phyloP scores from a whole-genome alignment of 345 rosid genomes.

The Bruguiera parviflora region DNA sequence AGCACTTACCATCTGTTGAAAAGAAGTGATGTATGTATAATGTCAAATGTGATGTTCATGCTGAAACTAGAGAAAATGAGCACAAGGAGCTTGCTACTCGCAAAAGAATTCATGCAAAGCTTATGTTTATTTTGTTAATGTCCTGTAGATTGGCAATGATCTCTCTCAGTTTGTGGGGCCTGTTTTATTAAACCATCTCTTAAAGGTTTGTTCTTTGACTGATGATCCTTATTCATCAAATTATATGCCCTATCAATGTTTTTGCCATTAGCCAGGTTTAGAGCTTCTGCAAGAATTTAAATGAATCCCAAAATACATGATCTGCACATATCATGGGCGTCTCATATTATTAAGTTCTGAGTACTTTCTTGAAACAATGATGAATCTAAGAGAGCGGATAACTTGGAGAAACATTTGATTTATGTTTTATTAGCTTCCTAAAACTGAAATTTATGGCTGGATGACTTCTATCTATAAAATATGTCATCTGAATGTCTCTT shows the following conservation, averaged over 20 bases:
- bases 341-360: no score
- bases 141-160: slow-evolving; percentile 42
- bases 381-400: no score
- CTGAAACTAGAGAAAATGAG: not conserved
- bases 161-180: slow-evolving; percentile 34
- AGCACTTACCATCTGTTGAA: no score
- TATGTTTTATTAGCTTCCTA: no score
- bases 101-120: slow-evolving; percentile 1
- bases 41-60: not conserved
- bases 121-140: slow-evolving; percentile 29
- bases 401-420: no score
- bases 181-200: slow-evolving; percentile 24
- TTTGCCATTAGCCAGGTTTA: not conserved
- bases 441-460: no score
- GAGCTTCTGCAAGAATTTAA: not conserved
- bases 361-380: no score
- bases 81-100: slow-evolving; percentile 15
- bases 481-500: no score
- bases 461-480: no score
- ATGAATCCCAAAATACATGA: no score
- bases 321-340: no score
- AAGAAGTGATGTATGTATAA: no score
- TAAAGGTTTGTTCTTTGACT: slow-evolving; percentile 19
- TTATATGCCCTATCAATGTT: not conserved
- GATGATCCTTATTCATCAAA: not conserved